These are phyloP conservation scores for Candida rishiriensis DNA, from an alignment of 805 yeast genomes.

Conservation along the genomic window DNA sequence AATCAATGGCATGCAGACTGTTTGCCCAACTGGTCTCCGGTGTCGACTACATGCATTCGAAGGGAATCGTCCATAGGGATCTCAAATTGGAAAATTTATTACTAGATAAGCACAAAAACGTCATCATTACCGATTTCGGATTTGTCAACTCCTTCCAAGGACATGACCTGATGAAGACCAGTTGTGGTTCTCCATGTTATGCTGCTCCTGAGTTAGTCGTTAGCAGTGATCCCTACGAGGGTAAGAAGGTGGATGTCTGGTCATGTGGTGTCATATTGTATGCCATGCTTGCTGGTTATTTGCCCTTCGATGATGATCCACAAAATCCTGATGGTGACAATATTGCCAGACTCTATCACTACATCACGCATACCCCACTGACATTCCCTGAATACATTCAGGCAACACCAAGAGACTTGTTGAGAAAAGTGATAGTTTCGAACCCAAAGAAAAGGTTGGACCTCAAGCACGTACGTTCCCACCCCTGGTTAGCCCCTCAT, in stretches of 20 bases:
- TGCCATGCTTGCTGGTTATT: slow-evolving; percentile 95
- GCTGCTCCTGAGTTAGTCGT: slow-evolving; percentile 98
- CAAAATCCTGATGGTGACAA: slow-evolving; percentile 95
- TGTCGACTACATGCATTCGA: slow-evolving; percentile 81
- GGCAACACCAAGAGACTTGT: slow-evolving; percentile 85
- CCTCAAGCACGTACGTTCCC: slow-evolving; percentile 67
- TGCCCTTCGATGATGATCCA: slow-evolving; percentile 97
- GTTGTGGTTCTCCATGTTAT: slow-evolving; percentile 97
- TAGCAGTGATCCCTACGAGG: slow-evolving; percentile 81
- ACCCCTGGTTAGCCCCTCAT: slow-evolving; percentile 87
- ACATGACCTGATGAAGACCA: slow-evolving; percentile 83
- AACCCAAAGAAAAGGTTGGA: slow-evolving; percentile 76
- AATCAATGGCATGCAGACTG: slow-evolving; percentile 75
- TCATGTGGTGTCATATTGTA: slow-evolving; percentile 92
- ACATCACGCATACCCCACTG: slow-evolving; percentile 85
- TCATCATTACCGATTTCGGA: slow-evolving; percentile 87
- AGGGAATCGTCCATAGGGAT: slow-evolving; percentile 77
- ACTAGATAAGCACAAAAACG: slow-evolving; percentile 80
- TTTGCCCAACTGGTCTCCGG: slow-evolving; percentile 94
- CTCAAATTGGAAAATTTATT: slow-evolving; percentile 69
- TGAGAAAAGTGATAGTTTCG: slow-evolving; percentile 78
- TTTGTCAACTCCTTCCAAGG: slow-evolving; percentile 82
- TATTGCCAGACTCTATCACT: slow-evolving; percentile 83
- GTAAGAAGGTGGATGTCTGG: slow-evolving; percentile 95
- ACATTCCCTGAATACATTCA: slow-evolving; percentile 93